Base-by-base conservation (phyloP, 441 rosid genomes). In the Viola pubescens region DNA sequence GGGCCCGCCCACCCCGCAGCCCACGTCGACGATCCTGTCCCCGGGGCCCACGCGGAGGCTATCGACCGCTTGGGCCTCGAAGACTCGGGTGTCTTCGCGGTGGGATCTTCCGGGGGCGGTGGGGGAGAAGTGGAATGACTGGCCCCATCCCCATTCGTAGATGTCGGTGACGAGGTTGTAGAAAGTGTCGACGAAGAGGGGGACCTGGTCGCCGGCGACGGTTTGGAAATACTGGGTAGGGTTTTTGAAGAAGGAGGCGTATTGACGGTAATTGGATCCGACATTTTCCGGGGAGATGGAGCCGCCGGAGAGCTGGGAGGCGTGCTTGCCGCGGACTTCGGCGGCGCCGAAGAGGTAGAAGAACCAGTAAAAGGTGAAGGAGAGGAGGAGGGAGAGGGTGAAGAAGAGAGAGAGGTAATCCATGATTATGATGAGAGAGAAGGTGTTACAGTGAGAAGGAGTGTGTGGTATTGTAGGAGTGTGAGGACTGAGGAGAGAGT, bases 71-170 rank as follows among this genome's bases (percentile, higher is more conserved):
- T 74, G 77, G 64, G 81, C 86, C 63, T 91, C 98, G 62, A 86
- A 91, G 64, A 85, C 73, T 72, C 96, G 85, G 62, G 96, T 88
- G 56, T 88, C 89, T 0, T 86, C 90, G 0, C 81, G 82, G 81
- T 88, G 73, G 42, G 98, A 88, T 47, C 78, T 83, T 6, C 94
- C 92, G 0, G 78, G 75, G 26, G 86, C 3, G 6, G 83, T 71
- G 4, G 98, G 97, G 4, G 96, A 84, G 80, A 91, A 91, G 58
- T 91, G 98, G 77, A 91, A 91, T 52, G 96, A 91, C 65, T 91
- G 98, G 7, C 96, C 98, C 98, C 96, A 91, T 0, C 98, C 98
- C 98, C 98, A 91, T 79, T 91, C 98, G 78, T 91, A 91, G 53
- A 91, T 91, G 61, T 91, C 98, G 1, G 98, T 91, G 8, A 91